Evolutionary conservation across 148 eudicot species (phyloP), one percentile per base, ranked within the genome.

Genomic region (Rhododendron mucronatum): DNA sequence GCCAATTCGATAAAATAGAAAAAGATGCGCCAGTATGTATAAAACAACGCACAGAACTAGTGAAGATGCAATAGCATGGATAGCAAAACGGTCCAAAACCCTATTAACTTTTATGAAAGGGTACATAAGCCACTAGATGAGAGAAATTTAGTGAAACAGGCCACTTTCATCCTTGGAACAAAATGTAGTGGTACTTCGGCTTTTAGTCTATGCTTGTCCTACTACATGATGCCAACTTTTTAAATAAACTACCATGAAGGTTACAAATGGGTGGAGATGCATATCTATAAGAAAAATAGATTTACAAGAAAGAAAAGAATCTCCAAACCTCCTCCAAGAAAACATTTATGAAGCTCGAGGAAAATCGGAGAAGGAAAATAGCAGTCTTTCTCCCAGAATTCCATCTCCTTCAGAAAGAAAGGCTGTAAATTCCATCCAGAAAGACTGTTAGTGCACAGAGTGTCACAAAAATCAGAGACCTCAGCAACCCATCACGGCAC

Each of bases 401-500:
- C 7, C 55, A 45, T 26, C 77, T 26, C 85, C 55, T 83, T 41
- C 35, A 69, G 78, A 71, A 83, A 83, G 85, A 47, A 71, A 67
- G 74, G 33, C 14, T 3, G 33, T 30, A 71, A 48, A 18, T 48
- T 59, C 79, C 61, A 73, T 84, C 37, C 45, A 51, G 85, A 83
- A 1, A 83, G 33, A n/a, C 33, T 67, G 44, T 37, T 3, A 39
- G 74, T 83, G 39, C 76, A 41, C 11, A 15, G 6, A 15, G 77
- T 47, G 78, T 69, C 80, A 71, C 21, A 61, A 81, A 86, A 47
- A 65, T 63, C n/a, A 28, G 51, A 81, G 69, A 80, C 76, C 47
- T 88, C 83, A 90, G 84, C 91, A 90, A 35, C 91, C 91, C 91
- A 90, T 90, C 73, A 90, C 91, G 16, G 91, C 90, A 86, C 91